These are phyloP conservation scores for Fraxinus platypoda DNA, from an alignment of 305 asterid species.

Conservation along the genomic window DNA sequence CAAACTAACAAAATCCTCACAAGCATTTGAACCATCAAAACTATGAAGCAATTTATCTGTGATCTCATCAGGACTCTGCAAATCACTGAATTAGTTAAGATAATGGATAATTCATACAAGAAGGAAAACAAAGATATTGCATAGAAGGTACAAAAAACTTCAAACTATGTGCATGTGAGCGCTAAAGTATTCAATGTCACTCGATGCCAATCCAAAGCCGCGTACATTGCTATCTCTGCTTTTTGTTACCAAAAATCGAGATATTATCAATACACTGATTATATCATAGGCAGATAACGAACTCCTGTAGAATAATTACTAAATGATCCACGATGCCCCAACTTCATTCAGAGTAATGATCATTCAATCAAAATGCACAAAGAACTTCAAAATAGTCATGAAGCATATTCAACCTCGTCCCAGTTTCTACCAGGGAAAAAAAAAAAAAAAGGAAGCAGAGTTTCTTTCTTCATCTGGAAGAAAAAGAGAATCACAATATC, in stretches of 20 bases:
- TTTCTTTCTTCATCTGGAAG: neutral
- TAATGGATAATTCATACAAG: slow-evolving; percentile 14
- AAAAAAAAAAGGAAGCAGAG: neutral
- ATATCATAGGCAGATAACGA: neutral
- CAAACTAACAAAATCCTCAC: slow-evolving; percentile 79
- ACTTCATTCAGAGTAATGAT: neutral
- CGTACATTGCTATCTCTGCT: slow-evolving; percentile 2
- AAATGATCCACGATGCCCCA: slow-evolving; percentile 7
- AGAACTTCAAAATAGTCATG: slow-evolving; percentile 6
- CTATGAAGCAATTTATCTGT: slow-evolving; percentile 72
- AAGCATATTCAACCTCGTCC: slow-evolving; percentile 3
- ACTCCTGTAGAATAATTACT: slow-evolving; percentile 7
- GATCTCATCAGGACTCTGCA: slow-evolving; percentile 91
- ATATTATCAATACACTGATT: neutral
- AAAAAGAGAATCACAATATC: neutral
- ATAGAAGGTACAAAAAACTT: neutral
- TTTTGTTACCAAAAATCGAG: slow-evolving; percentile 10
- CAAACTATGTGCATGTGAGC: neutral
- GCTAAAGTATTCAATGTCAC: neutral
- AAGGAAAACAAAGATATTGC: neutral
- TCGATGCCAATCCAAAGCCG: slow-evolving; percentile 14
- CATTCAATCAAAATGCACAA: neutral
- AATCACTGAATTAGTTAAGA: slow-evolving; percentile 26
- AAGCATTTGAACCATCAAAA: slow-evolving; percentile 63
- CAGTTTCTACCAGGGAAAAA: neutral